phyloP scores from a whole-genome alignment of 192 early-diverging fungal genomes.

The Coemansia sp. region DNA sequence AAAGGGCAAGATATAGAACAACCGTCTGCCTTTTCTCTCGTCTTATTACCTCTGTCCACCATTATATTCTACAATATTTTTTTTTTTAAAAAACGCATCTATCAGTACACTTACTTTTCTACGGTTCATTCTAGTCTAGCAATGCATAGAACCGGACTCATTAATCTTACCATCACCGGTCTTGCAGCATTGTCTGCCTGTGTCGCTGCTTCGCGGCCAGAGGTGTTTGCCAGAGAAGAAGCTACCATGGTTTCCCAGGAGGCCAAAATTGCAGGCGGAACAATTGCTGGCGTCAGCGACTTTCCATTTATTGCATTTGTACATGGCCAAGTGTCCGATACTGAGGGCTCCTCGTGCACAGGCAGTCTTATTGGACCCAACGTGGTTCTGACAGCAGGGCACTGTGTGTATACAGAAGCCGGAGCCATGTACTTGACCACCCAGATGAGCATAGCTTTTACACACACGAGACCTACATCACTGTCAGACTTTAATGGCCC shows the following conservation, averaged over 20 bases:
- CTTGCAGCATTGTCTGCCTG: constrained; percentile 1
- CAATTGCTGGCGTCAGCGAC: constrained; percentile 4
- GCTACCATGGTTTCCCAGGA: background rate
- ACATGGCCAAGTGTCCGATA: background rate
- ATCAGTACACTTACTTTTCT: background rate
- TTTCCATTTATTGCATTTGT: constrained; percentile 35
- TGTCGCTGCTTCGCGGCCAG: background rate
- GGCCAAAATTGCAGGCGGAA: constrained; percentile 42
- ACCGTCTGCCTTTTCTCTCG: background rate
- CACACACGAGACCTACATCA: constrained; percentile 13
- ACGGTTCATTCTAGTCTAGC: background rate
- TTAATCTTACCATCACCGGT: background rate
- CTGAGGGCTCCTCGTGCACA: constrained; percentile 24
- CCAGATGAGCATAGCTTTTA: constrained; percentile 19
- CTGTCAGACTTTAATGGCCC: constrained; percentile 6
- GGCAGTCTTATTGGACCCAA: constrained; percentile 48
- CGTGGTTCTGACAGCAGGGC: constrained; percentile 46
- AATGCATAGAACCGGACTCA: constrained; percentile 2
- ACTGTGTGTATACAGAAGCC: constrained; percentile 22
- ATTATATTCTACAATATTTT: background rate
- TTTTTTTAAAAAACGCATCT: constrained; percentile 6
- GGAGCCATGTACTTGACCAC: background rate
- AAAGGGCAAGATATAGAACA: background rate
- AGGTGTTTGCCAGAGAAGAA: background rate
- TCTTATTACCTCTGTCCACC: background rate